phyloP scores from a whole-genome alignment of 2,329 filamentous ascomycete species.

The Xylariaceae sp. region DNA sequence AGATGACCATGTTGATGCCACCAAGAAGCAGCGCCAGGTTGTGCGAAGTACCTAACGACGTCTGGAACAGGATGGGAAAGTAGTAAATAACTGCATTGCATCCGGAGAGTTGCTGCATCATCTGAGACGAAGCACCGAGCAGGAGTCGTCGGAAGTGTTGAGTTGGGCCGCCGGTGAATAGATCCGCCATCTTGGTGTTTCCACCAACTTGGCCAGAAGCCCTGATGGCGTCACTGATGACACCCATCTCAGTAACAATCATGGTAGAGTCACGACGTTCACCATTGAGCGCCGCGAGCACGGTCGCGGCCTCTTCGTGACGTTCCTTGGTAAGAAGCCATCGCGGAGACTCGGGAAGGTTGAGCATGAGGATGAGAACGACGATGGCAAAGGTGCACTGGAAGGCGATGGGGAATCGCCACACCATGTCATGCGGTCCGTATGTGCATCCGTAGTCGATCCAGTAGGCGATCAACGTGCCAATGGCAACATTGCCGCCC shows the following conservation, averaged over 20 bases:
- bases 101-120: slow-evolving; percentile 59
- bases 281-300: slow-evolving; percentile 50
- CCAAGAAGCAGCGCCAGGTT: slow-evolving; percentile 45
- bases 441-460: slow-evolving; percentile 36
- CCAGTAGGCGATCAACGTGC: slow-evolving; percentile 39
- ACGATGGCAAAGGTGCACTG: slow-evolving; percentile 41
- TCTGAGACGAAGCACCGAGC: slow-evolving; percentile 53
- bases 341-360: slow-evolving; percentile 50
- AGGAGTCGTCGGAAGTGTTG: slow-evolving; percentile 62
- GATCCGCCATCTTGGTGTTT: slow-evolving; percentile 31
- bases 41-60: slow-evolving; percentile 34
- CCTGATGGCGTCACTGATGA: slow-evolving; percentile 28
- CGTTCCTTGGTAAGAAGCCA: slow-evolving; percentile 42
- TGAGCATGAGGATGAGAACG: slow-evolving; percentile 33
- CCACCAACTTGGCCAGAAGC: slow-evolving; percentile 27
- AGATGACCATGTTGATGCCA: slow-evolving; percentile 29
- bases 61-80: slow-evolving; percentile 53
- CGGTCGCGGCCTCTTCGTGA: slow-evolving; percentile 47
- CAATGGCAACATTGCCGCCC: slow-evolving; percentile 37
- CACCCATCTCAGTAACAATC: slow-evolving; percentile 43
- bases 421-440: slow-evolving; percentile 29
- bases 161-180: slow-evolving; percentile 57
- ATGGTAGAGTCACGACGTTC: slow-evolving; percentile 40
- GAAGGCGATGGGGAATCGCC: slow-evolving; percentile 37
- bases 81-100: slow-evolving; percentile 58